These are phyloP conservation scores for Saprolegnia parasitica DNA, from an alignment of 352 stramenopile genomes.

Conservation along the genomic window DNA sequence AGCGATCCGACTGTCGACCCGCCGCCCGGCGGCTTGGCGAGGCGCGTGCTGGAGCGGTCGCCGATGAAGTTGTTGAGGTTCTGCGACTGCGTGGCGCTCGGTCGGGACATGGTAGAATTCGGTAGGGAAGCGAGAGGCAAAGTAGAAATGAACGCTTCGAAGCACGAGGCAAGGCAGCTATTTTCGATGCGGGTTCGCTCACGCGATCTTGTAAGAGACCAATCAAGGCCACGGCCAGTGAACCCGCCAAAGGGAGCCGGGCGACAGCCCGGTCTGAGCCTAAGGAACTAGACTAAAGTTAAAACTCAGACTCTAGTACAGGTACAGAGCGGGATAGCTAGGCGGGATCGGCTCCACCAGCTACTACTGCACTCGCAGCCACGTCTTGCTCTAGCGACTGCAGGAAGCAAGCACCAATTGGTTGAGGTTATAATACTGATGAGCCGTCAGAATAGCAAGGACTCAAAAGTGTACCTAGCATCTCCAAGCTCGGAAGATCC, in stretches of 20 bases:
- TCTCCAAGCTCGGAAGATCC: too few species aligned
- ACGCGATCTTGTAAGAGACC: not conserved
- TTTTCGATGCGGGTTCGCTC: not conserved
- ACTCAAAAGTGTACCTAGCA: too few species aligned
- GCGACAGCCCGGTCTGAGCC: too few species aligned
- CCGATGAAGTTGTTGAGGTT: slow-evolving; percentile 77
- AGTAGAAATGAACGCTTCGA: not conserved
- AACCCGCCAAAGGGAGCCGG: not conserved
- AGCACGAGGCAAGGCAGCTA: not conserved
- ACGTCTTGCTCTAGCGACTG: too few species aligned
- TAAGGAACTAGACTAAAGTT: too few species aligned
- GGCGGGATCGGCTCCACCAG: too few species aligned
- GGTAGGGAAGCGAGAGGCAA: not conserved
- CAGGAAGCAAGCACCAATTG: too few species aligned
- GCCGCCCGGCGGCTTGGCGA: slow-evolving; percentile 62
- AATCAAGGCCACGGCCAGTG: not conserved
- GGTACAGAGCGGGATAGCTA: too few species aligned
- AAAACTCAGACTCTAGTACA: too few species aligned
- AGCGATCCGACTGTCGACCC: slow-evolving; percentile 65
- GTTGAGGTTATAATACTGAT: too few species aligned
- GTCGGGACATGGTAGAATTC: slow-evolving; percentile 15
- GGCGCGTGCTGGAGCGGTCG: slow-evolving; percentile 70
- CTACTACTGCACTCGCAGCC: too few species aligned
- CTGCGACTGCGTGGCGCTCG: slow-evolving; percentile 37
- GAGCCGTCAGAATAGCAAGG: too few species aligned